Conservation (phyloP, 2,329 filamentous ascomycete genomes). For the Davidsoniella eucalypti region DNA sequence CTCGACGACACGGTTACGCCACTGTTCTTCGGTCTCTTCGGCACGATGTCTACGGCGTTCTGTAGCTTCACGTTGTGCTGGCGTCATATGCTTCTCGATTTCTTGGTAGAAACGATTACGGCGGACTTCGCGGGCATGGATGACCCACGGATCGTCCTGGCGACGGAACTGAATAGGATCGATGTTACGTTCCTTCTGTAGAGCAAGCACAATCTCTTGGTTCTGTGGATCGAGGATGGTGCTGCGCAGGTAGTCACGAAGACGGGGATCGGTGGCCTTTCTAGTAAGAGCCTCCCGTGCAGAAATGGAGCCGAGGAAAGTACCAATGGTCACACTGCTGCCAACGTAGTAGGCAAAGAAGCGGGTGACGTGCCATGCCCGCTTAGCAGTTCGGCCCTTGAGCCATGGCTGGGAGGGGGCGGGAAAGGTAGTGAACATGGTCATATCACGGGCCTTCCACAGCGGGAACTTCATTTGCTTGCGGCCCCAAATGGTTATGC, state of each 20-base stretch:
- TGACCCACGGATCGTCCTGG: conserved; percentile 12
- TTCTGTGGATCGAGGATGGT: conserved; percentile 14
- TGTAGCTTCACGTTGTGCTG: conserved; percentile 8
- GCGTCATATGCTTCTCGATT: conserved; percentile 8
- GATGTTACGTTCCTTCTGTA: conserved; percentile 12
- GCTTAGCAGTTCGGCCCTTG: conserved; percentile 16
- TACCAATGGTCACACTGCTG: conserved; percentile 15
- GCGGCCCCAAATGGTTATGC: conserved; percentile 18
- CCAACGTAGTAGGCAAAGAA: conserved; percentile 21
- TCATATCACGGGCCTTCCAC: conserved; percentile 20
- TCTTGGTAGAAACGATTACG: conserved; percentile 12
- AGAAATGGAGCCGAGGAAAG: conserved; percentile 20
- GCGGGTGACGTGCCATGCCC: conserved; percentile 23
- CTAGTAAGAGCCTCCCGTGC: conserved; percentile 16
- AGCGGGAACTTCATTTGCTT: conserved; percentile 26
- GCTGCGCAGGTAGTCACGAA: conserved; percentile 16
- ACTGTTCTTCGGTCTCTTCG: conserved; percentile 9
- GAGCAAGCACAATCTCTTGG: conserved; percentile 11
- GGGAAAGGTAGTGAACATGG: conserved; percentile 18
- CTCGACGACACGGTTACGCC: conserved; percentile 4
- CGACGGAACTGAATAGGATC: conserved; percentile 11
- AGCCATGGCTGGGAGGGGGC: conserved; percentile 15
- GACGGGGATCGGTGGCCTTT: conserved; percentile 18
- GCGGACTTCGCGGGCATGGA: conserved; percentile 11
- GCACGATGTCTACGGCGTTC: conserved; percentile 4